Conservation (phyloP, 2,329 filamentous ascomycete genomes). For the Dothideomycetidae sp. region DNA sequence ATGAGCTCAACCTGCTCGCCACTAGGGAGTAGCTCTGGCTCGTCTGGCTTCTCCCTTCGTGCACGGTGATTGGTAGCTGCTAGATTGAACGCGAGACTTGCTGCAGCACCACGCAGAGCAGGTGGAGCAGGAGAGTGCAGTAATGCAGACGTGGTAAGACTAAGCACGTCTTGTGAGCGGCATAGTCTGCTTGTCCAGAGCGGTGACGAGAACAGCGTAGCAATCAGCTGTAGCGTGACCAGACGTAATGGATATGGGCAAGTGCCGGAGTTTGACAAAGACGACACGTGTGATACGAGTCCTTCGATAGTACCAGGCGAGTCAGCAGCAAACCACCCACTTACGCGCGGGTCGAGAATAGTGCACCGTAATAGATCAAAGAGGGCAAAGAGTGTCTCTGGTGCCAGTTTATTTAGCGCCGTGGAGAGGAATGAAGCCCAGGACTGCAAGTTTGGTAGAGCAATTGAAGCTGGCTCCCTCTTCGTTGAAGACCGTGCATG, state of each 20-base stretch:
- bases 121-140: constrained; percentile 55
- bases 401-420: constrained; percentile 41
- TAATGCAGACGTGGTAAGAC: constrained; percentile 46
- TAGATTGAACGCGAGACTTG: constrained; percentile 74
- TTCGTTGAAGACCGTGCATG: constrained; percentile 44
- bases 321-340: constrained; percentile 68
- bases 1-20: constrained; percentile 66
- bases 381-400: constrained; percentile 59
- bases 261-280: constrained; percentile 39
- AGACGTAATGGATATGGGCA: constrained; percentile 73
- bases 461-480: constrained; percentile 42
- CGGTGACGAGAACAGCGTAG: constrained; percentile 68
- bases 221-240: constrained; percentile 67
- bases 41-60: constrained; percentile 40
- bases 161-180: constrained; percentile 11
- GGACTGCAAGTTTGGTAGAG: constrained; percentile 53
- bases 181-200: constrained; percentile 44
- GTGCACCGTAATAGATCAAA: constrained; percentile 74
- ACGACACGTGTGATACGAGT: constrained; percentile 42
- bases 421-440: constrained; percentile 49
- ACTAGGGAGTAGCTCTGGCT: constrained; percentile 45
- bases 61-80: constrained; percentile 54
- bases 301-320: constrained; percentile 40
- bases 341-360: constrained; percentile 63
- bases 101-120: constrained; percentile 65